Evolutionary conservation across 2,329 filamentous ascomycete species (phyloP), one percentile per base, ranked within the genome.

Genomic region (Stagonosporopsis vannaccii): DNA sequence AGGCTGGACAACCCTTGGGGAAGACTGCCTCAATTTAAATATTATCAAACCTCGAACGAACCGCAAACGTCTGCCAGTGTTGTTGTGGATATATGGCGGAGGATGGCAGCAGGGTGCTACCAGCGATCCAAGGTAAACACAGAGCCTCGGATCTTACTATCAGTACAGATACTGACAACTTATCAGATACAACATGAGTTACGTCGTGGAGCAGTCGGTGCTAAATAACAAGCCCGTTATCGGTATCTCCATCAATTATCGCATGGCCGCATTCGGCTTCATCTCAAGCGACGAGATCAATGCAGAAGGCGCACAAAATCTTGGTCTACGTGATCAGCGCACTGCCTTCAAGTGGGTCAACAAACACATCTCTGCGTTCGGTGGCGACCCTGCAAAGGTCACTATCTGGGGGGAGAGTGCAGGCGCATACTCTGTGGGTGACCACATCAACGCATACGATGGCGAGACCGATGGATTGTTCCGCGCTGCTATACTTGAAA

Each of bases 241-340:
- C 20, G 69, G 70, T 2, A 65, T 73, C 13, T 71, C 80, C 0
- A 75, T 83, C 15, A 82, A 81, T 12, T 84, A 83, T 49, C 77
- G 76, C 17, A 72, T 82, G 51, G 81, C 81, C 25, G 66, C 81
- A 0, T 82, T 83, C 36, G 81, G 81, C 0, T 84, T 84, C 58
- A 65, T 83, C 3, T 77, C 79, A 1, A 76, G 79, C 2, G 54
- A 73, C 3, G 75, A 78, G 11, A 69, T 81, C 3, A 65, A 75
- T 22, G 66, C 69, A 3, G 62, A 68, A 4, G 69, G 70, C 4
- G 69, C 67, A 2, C 68, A 78, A 1, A 81, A 81, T 51, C 83
- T 77, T 1, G 88, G 87, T 0, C 72, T 90, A 5, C 77, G 87
- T 4, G 87, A 90, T 62, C 86, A 90, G 69, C 78, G 85, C 5